These are phyloP conservation scores for Exophiala spinifera DNA, from an alignment of 2,329 filamentous ascomycete genomes.

Conservation along the genomic window DNA sequence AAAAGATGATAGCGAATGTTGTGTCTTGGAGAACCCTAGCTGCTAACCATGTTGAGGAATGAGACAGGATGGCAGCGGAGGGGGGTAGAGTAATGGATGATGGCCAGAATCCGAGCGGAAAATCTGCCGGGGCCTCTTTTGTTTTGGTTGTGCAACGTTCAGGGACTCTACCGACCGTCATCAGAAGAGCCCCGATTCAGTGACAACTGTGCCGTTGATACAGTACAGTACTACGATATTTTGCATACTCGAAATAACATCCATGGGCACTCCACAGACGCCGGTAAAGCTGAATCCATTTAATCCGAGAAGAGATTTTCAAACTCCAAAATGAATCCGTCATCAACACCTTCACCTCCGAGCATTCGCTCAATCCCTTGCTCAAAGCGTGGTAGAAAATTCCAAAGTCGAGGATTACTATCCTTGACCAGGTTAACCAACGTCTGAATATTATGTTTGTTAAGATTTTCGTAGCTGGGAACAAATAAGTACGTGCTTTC, in stretches of 20 bases:
- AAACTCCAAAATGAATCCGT: neutral
- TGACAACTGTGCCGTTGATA: neutral
- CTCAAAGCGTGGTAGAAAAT: neutral
- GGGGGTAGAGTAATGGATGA: neutral
- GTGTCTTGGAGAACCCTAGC: neutral
- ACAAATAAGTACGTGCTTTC: neutral
- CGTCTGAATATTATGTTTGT: conserved; percentile 1
- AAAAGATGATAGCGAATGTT: neutral
- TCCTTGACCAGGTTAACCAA: neutral
- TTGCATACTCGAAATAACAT: neutral
- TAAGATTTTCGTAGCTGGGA: neutral
- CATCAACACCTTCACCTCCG: neutral
- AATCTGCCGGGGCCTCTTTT: neutral
- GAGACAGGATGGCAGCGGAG: neutral
- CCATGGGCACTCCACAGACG: neutral
- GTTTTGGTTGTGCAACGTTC: neutral
- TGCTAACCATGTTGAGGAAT: neutral
- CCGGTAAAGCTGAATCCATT: conserved; percentile 1
- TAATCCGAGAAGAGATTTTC: neutral
- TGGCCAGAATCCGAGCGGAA: neutral
- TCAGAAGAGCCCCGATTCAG: neutral
- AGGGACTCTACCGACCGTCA: neutral
- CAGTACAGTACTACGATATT: neutral
- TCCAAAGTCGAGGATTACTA: neutral
- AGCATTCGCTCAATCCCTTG: conserved; percentile 1